Percentiles rank a stretch among this genome's conserved stretches.
Conservation (phyloP, 352 stramenopile genomes). For the Pythium grandisporangium region DNA sequence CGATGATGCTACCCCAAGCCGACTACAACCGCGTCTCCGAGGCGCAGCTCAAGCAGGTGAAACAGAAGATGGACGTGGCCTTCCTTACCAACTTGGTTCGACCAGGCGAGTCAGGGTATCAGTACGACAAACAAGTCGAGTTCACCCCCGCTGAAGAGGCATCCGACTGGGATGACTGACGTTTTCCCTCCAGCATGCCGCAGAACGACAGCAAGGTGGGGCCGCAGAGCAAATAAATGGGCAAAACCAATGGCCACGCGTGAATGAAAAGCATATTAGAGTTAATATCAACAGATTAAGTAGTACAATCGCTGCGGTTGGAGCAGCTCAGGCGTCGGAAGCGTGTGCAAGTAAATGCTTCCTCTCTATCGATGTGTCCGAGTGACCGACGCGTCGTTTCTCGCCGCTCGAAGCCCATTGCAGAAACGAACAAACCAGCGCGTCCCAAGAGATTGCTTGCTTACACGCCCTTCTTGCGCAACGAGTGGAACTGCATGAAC, state of each 20-base stretch:
- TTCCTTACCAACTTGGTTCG: constrained; percentile 55
- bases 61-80: constrained; percentile 60
- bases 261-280: no score
- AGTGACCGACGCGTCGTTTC: no score
- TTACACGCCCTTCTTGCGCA: constrained; percentile 85
- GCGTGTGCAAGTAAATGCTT: background rate
- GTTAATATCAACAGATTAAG: constrained; percentile 14
- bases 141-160: constrained; percentile 34
- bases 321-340: background rate
- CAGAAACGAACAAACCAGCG: no score
- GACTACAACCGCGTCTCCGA: constrained; percentile 79
- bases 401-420: no score
- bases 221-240: no score
- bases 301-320: constrained; percentile 11
- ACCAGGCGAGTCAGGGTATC: constrained; percentile 39
- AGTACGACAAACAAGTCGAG: constrained; percentile 61
- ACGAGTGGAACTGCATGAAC: constrained; percentile 80
- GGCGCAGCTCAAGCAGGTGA: constrained; percentile 55
- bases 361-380: no score
- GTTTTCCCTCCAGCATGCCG: no score
- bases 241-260: no score
- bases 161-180: constrained; percentile 53
- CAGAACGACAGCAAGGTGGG: no score
- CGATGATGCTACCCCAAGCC: constrained; percentile 29
- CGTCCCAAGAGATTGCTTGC: no score